Conservation (phyloP, 2,329 filamentous ascomycete genomes). For the Fusarium proliferatum region DNA sequence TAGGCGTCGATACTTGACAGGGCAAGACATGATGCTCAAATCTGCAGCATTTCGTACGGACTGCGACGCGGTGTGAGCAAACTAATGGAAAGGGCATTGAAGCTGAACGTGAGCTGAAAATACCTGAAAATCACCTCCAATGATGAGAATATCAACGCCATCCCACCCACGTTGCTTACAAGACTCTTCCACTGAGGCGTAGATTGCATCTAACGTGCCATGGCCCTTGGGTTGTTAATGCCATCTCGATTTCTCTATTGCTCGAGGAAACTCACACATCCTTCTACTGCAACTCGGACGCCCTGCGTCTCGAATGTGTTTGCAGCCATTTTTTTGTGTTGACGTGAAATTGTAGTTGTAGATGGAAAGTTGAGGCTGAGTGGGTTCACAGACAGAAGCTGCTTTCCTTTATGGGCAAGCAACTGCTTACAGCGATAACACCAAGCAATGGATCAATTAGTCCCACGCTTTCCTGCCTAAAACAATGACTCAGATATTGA, state of each 20-base stretch:
- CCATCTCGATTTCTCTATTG: not conserved
- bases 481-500: not conserved
- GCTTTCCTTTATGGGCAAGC: conserved; percentile 7
- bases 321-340: conserved; percentile 45
- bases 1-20: conserved; percentile 85
- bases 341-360: conserved; percentile 12
- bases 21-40: conserved; percentile 88
- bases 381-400: conserved; percentile 24
- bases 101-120: not conserved
- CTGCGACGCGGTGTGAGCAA: conserved; percentile 53
- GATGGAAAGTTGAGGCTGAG: conserved; percentile 30
- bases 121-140: conserved; percentile 95
- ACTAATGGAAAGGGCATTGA: not conserved
- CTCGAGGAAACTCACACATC: conserved; percentile 72
- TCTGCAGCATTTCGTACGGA: conserved; percentile 90
- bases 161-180: conserved; percentile 80
- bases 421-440: conserved; percentile 4
- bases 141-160: conserved; percentile 88
- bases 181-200: conserved; percentile 77
- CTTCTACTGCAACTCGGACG: conserved; percentile 84
- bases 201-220: conserved; percentile 91
- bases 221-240: conserved; percentile 73
- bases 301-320: conserved; percentile 54
- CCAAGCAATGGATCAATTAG: not conserved
- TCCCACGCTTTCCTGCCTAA: not conserved